Percentiles rank a stretch among this genome's conserved stretches.
phyloP scores from a whole-genome alignment of 345 rosid genomes.

The Fremontodendron californicum region DNA sequence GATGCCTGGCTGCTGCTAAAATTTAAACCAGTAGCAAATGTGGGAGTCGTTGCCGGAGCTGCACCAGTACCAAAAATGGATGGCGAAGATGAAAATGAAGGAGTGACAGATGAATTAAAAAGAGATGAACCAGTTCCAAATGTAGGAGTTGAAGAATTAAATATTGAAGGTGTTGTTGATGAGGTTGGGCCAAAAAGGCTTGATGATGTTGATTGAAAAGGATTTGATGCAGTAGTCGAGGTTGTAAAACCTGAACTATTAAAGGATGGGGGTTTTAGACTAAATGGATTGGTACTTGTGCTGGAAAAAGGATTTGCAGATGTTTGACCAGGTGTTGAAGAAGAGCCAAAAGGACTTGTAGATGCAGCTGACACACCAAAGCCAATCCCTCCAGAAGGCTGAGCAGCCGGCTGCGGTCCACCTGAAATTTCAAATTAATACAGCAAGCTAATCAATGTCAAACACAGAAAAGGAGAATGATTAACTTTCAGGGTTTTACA shows the following conservation, averaged over 20 bases:
- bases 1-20: constrained; percentile 54
- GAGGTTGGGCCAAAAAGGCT: constrained; percentile 48
- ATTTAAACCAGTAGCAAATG: constrained; percentile 10
- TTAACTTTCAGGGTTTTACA: not conserved
- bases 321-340: constrained; percentile 44
- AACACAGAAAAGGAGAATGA: constrained; percentile 8
- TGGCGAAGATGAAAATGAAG: constrained; percentile 60
- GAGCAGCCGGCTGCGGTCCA: constrained; percentile 65
- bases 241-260: constrained; percentile 38
- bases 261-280: constrained; percentile 41
- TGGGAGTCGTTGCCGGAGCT: not conserved
- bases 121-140: constrained; percentile 45
- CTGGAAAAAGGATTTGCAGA: constrained; percentile 45
- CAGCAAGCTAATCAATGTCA: not conserved
- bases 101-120: constrained; percentile 45
- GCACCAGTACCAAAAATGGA: constrained; percentile 12
- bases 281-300: constrained; percentile 47
- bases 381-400: constrained; percentile 54
- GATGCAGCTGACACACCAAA: constrained; percentile 49
- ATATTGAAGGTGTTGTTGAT: constrained; percentile 36
- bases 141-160: constrained; percentile 44
- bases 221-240: constrained; percentile 30
- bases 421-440: constrained; percentile 43
- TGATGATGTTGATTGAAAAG: constrained; percentile 38
- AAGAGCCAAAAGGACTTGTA: constrained; percentile 47